Base-by-base conservation (phyloP, 768 basidiomycete species). In the Pholiota conissans region DNA sequence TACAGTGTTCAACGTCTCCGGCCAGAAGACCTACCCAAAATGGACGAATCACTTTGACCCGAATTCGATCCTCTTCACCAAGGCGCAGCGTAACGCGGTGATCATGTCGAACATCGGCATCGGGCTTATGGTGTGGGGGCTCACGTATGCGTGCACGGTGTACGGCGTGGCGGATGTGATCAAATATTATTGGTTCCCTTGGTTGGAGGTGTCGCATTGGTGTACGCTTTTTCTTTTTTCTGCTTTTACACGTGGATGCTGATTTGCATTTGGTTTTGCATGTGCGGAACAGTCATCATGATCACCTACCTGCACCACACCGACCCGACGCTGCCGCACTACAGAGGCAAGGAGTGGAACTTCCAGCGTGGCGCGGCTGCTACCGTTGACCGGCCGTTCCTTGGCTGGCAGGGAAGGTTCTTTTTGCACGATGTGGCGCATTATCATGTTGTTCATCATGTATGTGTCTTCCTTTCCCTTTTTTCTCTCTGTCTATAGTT, bases 1-100 rank as follows among this genome's bases (percentile, higher is more conserved):
- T n/a, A n/a, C n/a, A 84, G 81, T 85, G n/a, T 82, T 76, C 69
- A 85, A 87, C 63, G 84, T 85, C 9, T 85, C 84, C 18, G 84
- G 84, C 2, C 84, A 84, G 63, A 82, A 82, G 63, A 67, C 63
- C 18, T 84, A 86, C 63, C 83, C 84, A 1, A 79, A 80, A 61
- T 79, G 81, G 77, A 85, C 85, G n/a, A 86, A 85, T 60, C 86
- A 87, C 63, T 86, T 85, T 61, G 73, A 84, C 67, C 84, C 85
- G 3, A 78, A 78, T 59, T 83, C 84, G 1, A 73, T 84, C 26
- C 69, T 87, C 14, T 87, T 86, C 72, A 83, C 75, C 42, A 74
- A 76, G 60, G 72, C 69, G 5, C 84, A 87, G 61, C 73, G 79
- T 10, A 75, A 75, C 52, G 77, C 74, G 6, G 82, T 87, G 14